Evolutionary conservation across 306 rosid genomes (phyloP), one percentile per base, ranked within the genome.

Genomic region (Trifolium pratense): DNA sequence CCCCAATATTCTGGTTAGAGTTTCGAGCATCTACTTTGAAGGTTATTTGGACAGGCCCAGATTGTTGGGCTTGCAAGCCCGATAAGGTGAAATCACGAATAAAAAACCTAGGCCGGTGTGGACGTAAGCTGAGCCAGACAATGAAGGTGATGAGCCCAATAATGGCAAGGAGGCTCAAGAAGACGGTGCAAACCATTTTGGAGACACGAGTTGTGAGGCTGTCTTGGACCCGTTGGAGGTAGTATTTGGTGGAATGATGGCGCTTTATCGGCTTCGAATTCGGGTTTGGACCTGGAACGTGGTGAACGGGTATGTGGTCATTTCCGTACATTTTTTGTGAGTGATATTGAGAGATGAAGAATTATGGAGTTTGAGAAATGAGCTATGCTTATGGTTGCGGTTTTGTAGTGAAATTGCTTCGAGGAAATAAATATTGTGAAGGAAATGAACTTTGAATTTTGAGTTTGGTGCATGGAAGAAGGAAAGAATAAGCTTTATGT

Each of bases 121-220:
- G 98, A 0, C 97, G 89, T 3, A 94, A 79, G 75, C 98, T 91
- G 57, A 94, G 88, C 94, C 94, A 94, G 16, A 88, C 78, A 51
- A 94, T 89, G 74, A 93, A 94, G 4, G 74, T 20, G 9, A 88
- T 51, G 17, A 91, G n/a, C 37, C 92, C 98, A 13, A 84, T 36
- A 1, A 89, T 68, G 3, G 85, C 51, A 0, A 93, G 88, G 5
- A 93, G 78, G 70, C 82, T 45, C 59, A 93, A 74, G 80, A 93
- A 85, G 29, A 85, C 78, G 57, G 90, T 61, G 83, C 98, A 93
- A 14, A 93, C 15, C 37, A 89, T 25, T 77, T 89, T 91, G 61
- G 89, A 88, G 40, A 89, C 75, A 5, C 89, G 86, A 15, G 94
- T 88, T 48, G 91, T 84, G 79, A 93, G 90, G 86, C 89, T 93